Base-by-base conservation (phyloP, 2,329 filamentous ascomycete species). In the Biscogniauxia sp. region DNA sequence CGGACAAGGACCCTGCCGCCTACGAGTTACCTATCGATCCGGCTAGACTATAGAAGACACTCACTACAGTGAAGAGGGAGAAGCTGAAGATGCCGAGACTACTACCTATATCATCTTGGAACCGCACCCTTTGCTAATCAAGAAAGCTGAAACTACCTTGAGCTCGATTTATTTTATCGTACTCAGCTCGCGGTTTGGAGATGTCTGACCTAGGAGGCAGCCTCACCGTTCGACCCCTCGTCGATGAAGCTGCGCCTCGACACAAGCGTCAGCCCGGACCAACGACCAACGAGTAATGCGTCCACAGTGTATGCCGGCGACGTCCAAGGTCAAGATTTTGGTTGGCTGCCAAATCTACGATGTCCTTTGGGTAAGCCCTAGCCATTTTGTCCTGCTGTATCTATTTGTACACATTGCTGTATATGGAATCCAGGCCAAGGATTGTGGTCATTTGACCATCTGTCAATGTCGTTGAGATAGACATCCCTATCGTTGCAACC, bases 191-290 rank as follows among this genome's bases (percentile, higher is more conserved):
- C 55, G 52, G 55, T 54, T 19, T 57, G 28, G 55, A 54, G 56
- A 50, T 45, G 56, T 55, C 49, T 49, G 51, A n/a, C n/a, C n/a
- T n/a, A n/a, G 56, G 54, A 63, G 57, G 53, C 53, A 66, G 64
- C 64, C 64, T 64, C 60, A 61, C 61, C 17, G 64, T 63, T 61
- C 49, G 51, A 58, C 45, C 59, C 62, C 63, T 60, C 49, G 59
- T 59, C 59, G 41, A 25, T 64, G 59, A 55, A 63, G 62, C 57
- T 64, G 59, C 54, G 54, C 61, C 54, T 61, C 59, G 64, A 63
- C 58, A 60, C 61, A 61, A 61, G 55, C 58, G 51, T 61, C 55
- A 53, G 51, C 60, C 61, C 56, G 41, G 41, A 59, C 52, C 37
- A 51, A 64, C 62, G 32, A 59, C 64, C 37, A 51, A 64, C 63